Base-by-base conservation (phyloP, 192 early-diverging fungal species). In the Mortierella claussenii region DNA sequence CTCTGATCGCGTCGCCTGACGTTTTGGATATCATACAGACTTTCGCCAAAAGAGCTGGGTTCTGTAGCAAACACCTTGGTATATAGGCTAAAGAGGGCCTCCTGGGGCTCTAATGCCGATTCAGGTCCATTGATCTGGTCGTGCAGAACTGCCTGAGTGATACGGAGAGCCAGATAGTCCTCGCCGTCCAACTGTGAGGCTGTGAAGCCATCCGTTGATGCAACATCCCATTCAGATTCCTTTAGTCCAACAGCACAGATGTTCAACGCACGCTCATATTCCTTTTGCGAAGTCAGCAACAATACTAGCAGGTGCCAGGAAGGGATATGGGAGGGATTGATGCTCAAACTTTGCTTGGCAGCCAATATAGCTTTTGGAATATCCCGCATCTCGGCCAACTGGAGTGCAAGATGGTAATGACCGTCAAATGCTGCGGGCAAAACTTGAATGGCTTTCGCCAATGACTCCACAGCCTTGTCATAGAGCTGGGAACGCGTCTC, bases 271-370 rank as follows among this genome's bases (percentile, higher is more conserved):
- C 86, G 82, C 10, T 63, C 62, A 42, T 86, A 82, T 60, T 94
- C 89, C 43, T 90, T 88, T 65, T 88, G 86, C 17, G 89, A 85
- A 17, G 92, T 90, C 2, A 87, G 79, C 15, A 90, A 69, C 52
- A 92, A 80, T 7, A 79, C 89, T 28, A 94, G 58, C n/a, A 94
- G 74, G 61, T 94, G 89, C 91, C 91, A 94, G 11, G 91, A 89
- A 31, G 88, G 84, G 33, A 91, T 79, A 43, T 91, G 83, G 8
- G 66, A 61, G 0, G 86, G 54, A 28, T 89, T 81, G 40, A 89
- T 55, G 30, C 64, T 68, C 23, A 91, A 58, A 4, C 87, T 87
- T 33, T 85, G 80, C 55, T 83, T 88, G 3, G 87, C 79, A 15
- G 81, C 58, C 17, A 55, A 46, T 10, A 87, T 84, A 6, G 92